Evolutionary conservation across 179 eudicot species (phyloP), one percentile per base, ranked within the genome.

Genomic region (Patellifolia procumbens): DNA sequence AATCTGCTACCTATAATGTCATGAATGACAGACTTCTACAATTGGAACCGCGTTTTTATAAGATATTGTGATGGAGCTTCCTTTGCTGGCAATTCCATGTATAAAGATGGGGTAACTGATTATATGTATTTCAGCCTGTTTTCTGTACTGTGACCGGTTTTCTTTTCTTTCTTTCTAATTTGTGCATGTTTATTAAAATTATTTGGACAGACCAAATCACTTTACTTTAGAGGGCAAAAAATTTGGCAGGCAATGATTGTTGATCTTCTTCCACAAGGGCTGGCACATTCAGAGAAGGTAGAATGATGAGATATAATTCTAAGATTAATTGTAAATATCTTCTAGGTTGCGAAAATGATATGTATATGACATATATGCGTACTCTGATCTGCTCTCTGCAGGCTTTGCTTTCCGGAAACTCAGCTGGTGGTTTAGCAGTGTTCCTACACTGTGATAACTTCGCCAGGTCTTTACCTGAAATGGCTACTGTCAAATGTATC

Each of bases 1-100:
- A 7, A 10, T 11, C 3, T 11, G 80, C 29, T 69, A 39, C 34
- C 39, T 39, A 12, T 52, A 20, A 9, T 68, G 22, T 35, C 42
- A 22, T 53, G 24, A 3, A 65, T 42, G 29, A 79, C 90, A 95
- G 97, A 91, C 81, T 93, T 95, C 74, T 92, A 95, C 90, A 91
- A 95, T 70, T 95, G 99, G 99, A 95, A 95, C 70, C 99, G 99
- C 37, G 97, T 95, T 69, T 91, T 90, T 89, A 73, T 95, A 59
- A 86, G 97, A 87, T 95, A 95, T 34, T 95, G 99, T 79, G 99
- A 95, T 72, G 99, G 99, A 46, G 99, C 97, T 53, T 95, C 99
- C 8, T 95, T 92, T 85, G 91, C 92, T 49, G 99, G 99, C 15
- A 81, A 95, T 65, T 79, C 93, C 60, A 80, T 74, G 81, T 92